Evolutionary conservation across 257 asterid genomes (phyloP), one percentile per base, ranked within the genome.

Genomic region (Perilla frutescens): DNA sequence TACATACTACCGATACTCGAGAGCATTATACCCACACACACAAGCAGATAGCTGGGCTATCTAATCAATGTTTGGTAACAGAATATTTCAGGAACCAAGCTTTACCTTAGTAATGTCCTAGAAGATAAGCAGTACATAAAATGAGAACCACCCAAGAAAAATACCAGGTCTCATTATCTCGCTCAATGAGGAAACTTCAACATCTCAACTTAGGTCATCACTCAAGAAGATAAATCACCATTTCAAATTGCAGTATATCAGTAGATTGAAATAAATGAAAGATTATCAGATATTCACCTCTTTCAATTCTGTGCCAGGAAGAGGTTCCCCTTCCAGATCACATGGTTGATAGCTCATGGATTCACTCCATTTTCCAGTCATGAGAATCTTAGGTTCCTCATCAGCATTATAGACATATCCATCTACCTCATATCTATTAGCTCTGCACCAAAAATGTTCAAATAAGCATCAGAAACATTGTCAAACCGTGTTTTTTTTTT

Each of bases 311-410:
- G 98, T 77, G 66, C 86, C 95, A 10, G 92, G 87, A 77, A 95
- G 92, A 74, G 99, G 99, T 77, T 95, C 99, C 62, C 99, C 99
- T 74, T 95, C 98, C 73, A 66, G 54, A 82, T 95, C 99, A 84
- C 99, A 95, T 11, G 90, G 98, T 81, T 95, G 99, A 82, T 86
- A 95, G 76, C 91, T 89, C 89, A 95, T 76, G 70, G 78, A 87
- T 79, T 92, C 96, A 10, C 85, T 95, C 97, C 99, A 95, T 79
- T 90, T 95, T 68, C 98, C 99, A 10, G 99, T 95, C 93, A 95
- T 92, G 89, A 95, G 83, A 68, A 92, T 89, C 83, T 92, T 92
- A 45, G 99, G 99, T 81, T 95, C 98, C 82, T 95, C 99, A 11
- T 83, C 75, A 43, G 93, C 87, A 81, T 92, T 89, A 73, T 95